These are phyloP conservation scores for Cocos nucifera DNA, from an alignment of 176 grass and related monocot species.

Conservation along the genomic window DNA sequence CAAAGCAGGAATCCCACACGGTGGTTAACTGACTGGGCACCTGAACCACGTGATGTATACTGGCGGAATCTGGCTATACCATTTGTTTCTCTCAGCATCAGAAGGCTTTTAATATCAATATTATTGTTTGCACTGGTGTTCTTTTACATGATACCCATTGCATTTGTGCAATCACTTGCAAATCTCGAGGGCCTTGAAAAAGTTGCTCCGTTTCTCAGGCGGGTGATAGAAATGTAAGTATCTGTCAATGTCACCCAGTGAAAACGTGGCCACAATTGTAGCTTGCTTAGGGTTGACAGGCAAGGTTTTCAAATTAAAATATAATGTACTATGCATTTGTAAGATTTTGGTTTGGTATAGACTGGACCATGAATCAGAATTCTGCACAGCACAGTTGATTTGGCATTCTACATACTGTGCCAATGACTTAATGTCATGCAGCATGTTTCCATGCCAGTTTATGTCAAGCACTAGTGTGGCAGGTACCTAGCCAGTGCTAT, in stretches of 20 bases:
- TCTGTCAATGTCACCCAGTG: neutral
- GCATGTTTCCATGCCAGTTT: no score
- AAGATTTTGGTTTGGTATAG: no score
- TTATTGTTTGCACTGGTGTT: conserved; percentile 76
- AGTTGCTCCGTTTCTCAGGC: conserved; percentile 86
- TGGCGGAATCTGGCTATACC: conserved; percentile 94
- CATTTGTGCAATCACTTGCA: conserved; percentile 96
- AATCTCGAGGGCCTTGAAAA: conserved; percentile 98
- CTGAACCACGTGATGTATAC: conserved; percentile 92
- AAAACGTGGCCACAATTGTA: no score
- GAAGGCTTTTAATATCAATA: conserved; percentile 71
- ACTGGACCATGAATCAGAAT: no score
- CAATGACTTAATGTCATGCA: no score
- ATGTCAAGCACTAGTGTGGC: no score
- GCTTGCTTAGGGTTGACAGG: no score
- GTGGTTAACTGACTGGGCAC: conserved; percentile 91
- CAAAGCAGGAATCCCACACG: conserved; percentile 87
- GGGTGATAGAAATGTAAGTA: conserved; percentile 82
- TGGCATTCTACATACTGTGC: no score
- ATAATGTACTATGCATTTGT: no score
- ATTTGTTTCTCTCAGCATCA: conserved; percentile 89
- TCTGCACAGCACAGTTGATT: no score
- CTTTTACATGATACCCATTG: conserved; percentile 97
- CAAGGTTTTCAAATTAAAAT: no score
- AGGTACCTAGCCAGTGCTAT: no score